Conservation (phyloP, 768 basidiomycete species). For the Mycena kentingensis region DNA sequence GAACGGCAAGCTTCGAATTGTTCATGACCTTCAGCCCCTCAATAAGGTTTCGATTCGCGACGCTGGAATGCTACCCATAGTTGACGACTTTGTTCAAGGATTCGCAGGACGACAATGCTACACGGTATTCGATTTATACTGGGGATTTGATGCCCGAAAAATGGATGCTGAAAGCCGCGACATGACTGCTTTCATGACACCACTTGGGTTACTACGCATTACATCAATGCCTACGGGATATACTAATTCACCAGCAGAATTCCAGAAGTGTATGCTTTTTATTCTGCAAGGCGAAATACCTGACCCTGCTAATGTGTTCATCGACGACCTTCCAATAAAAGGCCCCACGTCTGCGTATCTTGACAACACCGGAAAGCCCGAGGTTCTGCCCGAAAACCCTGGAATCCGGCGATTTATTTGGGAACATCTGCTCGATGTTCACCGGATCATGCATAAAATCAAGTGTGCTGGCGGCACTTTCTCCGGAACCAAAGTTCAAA, state of each 20-base stretch:
- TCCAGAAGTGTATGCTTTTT: conserved; percentile 35
- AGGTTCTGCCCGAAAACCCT: conserved; percentile 27
- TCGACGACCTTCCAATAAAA: conserved; percentile 34
- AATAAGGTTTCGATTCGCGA: conserved; percentile 41
- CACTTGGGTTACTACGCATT: conserved; percentile 34
- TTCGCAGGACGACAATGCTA: conserved; percentile 31
- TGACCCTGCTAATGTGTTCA: conserved; percentile 23
- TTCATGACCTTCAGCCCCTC: conserved; percentile 40
- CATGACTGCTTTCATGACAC: conserved; percentile 43
- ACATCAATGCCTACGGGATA: conserved; percentile 41
- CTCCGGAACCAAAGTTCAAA: conserved; percentile 33
- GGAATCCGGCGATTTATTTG: conserved; percentile 39
- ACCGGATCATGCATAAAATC: conserved; percentile 34
- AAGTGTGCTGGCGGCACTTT: conserved; percentile 35
- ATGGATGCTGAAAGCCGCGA: conserved; percentile 25
- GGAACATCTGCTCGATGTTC: conserved; percentile 35
- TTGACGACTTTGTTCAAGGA: conserved; percentile 34
- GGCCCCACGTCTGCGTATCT: conserved; percentile 34
- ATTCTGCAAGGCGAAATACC: conserved; percentile 33
- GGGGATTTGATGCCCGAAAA: conserved; percentile 37
- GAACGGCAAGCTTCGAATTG: conserved; percentile 33
- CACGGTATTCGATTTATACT: conserved; percentile 36
- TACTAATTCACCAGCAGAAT: conserved; percentile 38
- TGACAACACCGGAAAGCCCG: conserved; percentile 17
- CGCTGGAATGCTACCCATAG: conserved; percentile 34